Evolutionary conservation across 2,329 filamentous ascomycete species (phyloP), one percentile per base, ranked within the genome.

Genomic region (Nemania bipapillata): DNA sequence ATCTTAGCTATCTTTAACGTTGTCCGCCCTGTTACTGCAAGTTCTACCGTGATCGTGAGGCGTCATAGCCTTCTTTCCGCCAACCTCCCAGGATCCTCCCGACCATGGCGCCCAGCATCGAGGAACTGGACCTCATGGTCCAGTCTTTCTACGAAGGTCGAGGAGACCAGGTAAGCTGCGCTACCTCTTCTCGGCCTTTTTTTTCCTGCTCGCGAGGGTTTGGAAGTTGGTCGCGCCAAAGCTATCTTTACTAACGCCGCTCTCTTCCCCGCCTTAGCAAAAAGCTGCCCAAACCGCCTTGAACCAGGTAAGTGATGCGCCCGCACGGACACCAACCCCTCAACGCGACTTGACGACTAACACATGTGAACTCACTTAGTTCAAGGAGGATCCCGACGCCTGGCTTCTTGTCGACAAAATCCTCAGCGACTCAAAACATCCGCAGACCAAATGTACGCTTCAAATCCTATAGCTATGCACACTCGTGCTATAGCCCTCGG

Each of bases 341-440:
- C 57, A 52, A 54, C 37, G 53, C 45, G 64, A 74, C 53, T 37
- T 26, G 45, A 24, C 71, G 62, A 69, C 74, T 81, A 66, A 82
- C 74, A 30, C 22, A 47, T 57, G 26, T 71, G 63, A 71, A 69
- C 56, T 52, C 72, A 69, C 56, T 52, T 71, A 98, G 93, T 99
- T 99, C 87, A 98, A 98, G 83, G 96, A 98, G 85, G 97, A 98
- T 78, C 94, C 95, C 66, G 96, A 99, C 84, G 91, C 96, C 68
- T 99, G 96, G 96, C 88, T 98, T 74, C 89, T 97, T 80, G 96
- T 98, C 77, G 96, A 97, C 80, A 94, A 97, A 84, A 97, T 99
- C 78, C 88, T 99, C 71, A 91, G 95, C 82, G 92, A 97, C 81
- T 92, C 96, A 72, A 91, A 91, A 80, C 97, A 97, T 80, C 90